A percentile compares a stretch with the other conserved stretches of the same genome.
phyloP scores from a whole-genome alignment of 169 alveolate species.

The Cryptosporidium canis region DNA sequence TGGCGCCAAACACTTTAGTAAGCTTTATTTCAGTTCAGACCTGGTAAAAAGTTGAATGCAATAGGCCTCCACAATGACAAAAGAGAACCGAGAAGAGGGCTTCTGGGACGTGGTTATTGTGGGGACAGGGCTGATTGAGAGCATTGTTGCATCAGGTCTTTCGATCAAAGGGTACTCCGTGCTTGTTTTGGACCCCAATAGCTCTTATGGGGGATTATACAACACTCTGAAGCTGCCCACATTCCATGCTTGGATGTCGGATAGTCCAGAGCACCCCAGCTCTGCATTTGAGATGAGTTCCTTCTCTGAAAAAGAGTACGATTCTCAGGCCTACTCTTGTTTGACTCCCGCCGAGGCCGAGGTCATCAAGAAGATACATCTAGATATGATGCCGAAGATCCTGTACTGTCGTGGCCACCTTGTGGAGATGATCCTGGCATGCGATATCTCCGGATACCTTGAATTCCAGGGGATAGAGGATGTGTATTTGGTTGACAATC shows the following conservation, averaged over 20 bases:
- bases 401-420: conserved; percentile 33
- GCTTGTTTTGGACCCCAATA: conserved; percentile 14
- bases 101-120: conserved; percentile 56
- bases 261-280: not conserved
- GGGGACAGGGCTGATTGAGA: conserved; percentile 52
- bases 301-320: conserved; percentile 13
- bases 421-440: conserved; percentile 27
- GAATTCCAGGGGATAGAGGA: conserved; percentile 62
- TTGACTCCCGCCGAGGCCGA: not conserved
- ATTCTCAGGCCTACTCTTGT: not conserved
- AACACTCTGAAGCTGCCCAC: conserved; percentile 25
- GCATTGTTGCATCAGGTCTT: conserved; percentile 60
- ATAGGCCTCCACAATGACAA: not conserved
- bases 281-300: conserved; percentile 2
- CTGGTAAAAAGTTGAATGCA: not conserved
- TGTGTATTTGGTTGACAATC: not conserved
- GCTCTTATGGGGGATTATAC: conserved; percentile 36
- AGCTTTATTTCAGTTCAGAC: not conserved
- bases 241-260: conserved; percentile 18
- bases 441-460: conserved; percentile 30
- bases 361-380: not conserved
- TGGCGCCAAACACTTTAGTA: not conserved
- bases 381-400: conserved; percentile 52
- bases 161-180: conserved; percentile 55
- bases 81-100: not conserved